Evolutionary conservation across 2,329 filamentous ascomycete genomes (phyloP), one percentile per base, ranked within the genome.

Genomic region (Phoma sp.): DNA sequence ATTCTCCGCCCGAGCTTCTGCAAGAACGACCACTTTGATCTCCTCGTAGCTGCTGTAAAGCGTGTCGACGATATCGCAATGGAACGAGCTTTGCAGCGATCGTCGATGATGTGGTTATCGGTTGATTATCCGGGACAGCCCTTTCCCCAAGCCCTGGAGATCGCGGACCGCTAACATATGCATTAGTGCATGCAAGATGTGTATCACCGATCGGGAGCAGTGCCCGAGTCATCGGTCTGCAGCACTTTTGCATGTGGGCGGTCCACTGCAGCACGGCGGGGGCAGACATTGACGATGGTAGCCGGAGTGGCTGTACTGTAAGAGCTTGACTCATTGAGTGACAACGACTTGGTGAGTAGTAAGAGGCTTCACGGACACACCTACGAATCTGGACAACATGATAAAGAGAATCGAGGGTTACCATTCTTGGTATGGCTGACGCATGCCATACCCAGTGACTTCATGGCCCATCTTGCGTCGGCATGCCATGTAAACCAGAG

Each of bases 151-250:
- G 32, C 36, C 43, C 50, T 46, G 43, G 25, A 27, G 21, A 52
- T 41, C 47, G 37, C 17, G 22, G 17, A 25, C 8, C 19, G 46
- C 15, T 6, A 12, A 12, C 27, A 41, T 36, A 17, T 17, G 43
- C 43, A 8, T 41, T 46, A 46, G 41, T 41, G 17, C 25, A 43
- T 43, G 50, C 43, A 47, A 9, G 41, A 32, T 24, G 24, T 37
- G 50, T 36, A 24, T 44, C 40, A 51, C 32, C 9, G 25, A 37
- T 31, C 32, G 43, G 24, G 38, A 37, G 24, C 5, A 41, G 17
- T 13, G 17, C 19, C 37, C 32, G 32, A 21, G 15, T 13, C 31
- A 37, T 37, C 17, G 15, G 9, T 8, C 17, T 27, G 6, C 6
- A 25, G 21, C 21, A 13, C 22, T 3, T 41, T 24, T 43, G n/a